These are phyloP conservation scores for Fusarium protoensiforme DNA, from an alignment of 2,329 filamentous ascomycete species.

Conservation along the genomic window DNA sequence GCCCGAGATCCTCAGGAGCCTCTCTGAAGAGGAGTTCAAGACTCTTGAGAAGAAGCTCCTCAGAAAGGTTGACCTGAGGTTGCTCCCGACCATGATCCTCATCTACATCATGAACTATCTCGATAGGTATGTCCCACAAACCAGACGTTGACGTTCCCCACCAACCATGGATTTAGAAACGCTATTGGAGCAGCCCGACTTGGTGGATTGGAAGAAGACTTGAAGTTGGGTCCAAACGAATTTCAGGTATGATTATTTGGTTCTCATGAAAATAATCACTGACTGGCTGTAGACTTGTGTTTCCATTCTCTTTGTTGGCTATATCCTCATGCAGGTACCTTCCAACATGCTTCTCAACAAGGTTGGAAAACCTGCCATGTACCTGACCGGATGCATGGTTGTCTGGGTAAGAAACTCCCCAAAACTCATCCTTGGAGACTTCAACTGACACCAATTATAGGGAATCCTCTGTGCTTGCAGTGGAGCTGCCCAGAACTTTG, in stretches of 20 bases:
- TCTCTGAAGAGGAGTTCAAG: neutral
- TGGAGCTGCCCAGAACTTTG: conserved; percentile 12
- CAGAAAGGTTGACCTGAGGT: neutral
- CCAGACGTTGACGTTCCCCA: neutral
- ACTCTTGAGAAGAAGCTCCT: neutral
- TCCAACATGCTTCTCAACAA: conserved; percentile 21
- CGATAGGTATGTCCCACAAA: neutral
- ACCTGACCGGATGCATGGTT: conserved; percentile 3
- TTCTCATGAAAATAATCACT: neutral
- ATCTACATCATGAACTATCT: conserved; percentile 15
- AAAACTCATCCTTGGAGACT: neutral
- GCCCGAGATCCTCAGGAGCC: neutral
- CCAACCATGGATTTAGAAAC: neutral
- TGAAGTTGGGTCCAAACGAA: neutral
- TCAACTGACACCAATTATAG: neutral
- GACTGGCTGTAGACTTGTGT: neutral
- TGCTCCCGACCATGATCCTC: conserved; percentile 4
- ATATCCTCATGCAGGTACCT: conserved; percentile 21
- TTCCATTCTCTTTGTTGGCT: conserved; percentile 14
- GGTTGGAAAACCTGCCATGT: conserved; percentile 13
- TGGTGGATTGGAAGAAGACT: conserved; percentile 4
- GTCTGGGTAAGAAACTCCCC: neutral
- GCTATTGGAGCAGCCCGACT: conserved; percentile 4
- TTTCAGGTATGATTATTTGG: neutral
- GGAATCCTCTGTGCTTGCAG: conserved; percentile 11